Conservation (phyloP, 139 green algal species). For the Penium margaritaceum region DNA sequence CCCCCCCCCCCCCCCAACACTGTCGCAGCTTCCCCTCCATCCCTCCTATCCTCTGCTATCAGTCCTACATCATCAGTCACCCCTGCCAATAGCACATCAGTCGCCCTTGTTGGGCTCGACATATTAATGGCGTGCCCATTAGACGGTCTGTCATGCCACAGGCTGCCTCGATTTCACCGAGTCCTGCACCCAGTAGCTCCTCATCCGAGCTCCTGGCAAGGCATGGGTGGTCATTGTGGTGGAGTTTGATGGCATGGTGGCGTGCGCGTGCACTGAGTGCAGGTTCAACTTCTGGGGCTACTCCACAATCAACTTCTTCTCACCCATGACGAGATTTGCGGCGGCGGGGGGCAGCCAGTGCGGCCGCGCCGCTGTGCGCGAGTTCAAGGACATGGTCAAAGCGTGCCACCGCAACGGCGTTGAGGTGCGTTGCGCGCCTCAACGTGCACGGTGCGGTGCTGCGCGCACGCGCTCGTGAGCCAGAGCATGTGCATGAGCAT, state of each 20-base stretch:
- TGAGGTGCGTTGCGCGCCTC: constrained; percentile 95
- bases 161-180: too few species aligned
- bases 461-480: too few species aligned
- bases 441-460: constrained; percentile 89
- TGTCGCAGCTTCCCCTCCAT: too few species aligned
- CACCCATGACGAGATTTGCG: constrained; percentile 81
- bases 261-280: not conserved
- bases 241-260: not conserved
- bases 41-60: too few species aligned
- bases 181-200: too few species aligned
- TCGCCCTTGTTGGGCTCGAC: too few species aligned
- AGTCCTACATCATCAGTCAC: too few species aligned
- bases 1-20: too few species aligned
- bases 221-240: not conserved
- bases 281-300: constrained; percentile 96
- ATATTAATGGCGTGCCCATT: too few species aligned
- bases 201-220: too few species aligned
- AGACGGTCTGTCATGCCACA: too few species aligned
- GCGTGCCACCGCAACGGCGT: constrained; percentile 80
- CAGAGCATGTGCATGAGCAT: constrained; percentile 95
- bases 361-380: constrained; percentile 46
- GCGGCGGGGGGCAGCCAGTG: constrained; percentile 36
- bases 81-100: too few species aligned
- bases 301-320: constrained; percentile 89
- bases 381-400: constrained; percentile 91